Base-by-base conservation (phyloP, 2,329 filamentous ascomycete species). In the Lasiodiplodia sp. region DNA sequence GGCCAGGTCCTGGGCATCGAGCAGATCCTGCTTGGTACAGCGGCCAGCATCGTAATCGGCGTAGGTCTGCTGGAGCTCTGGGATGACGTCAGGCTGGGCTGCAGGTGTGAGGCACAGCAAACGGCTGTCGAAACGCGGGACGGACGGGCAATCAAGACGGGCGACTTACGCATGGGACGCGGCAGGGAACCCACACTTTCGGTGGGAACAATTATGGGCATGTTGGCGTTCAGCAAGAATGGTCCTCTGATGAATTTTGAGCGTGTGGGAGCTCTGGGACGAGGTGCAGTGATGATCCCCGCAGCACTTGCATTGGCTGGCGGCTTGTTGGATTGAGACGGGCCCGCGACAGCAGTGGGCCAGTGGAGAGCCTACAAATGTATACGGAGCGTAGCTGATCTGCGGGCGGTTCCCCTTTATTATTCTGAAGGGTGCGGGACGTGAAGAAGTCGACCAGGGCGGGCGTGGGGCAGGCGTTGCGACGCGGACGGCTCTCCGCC, bases 131-230 rank as follows among this genome's bases (percentile, higher is more conserved):
- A 47, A 40, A 25, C 23, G 25, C 40, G 40, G 23, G 25, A 44
- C 16, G 40, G 38, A 11, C 58, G 40, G 57, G 58, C 58, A 63
- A 21, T 28, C 25, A 63, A 44, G 47, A 18, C 40, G 8, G 52
- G 64, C 53, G 28, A 67, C 65, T 67, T 67, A 67, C 65, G 65
- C 65, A 67, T 67, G 28, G 65, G 65, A 60, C 65, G 65, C 23
- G 65, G 65, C 44, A 67, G 65, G 28, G 65, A 67, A 67, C 65
- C 65, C 65, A 67, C 65, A 58, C 52, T 67, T 58, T 67, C 65
- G 47, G 65, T 67, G 53, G 65, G 65, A 52, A 67, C 56, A 14
- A 67, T 21, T 21, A 67, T 49, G 53, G 60, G 60, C 60, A 64
- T 64, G 47, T n/a, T 34, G 47, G 10, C 60, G 25, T 16, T 28